Evolutionary conservation across 257 asterid genomes (phyloP).

Genomic region (Rauvolfia tetraphylla): DNA sequence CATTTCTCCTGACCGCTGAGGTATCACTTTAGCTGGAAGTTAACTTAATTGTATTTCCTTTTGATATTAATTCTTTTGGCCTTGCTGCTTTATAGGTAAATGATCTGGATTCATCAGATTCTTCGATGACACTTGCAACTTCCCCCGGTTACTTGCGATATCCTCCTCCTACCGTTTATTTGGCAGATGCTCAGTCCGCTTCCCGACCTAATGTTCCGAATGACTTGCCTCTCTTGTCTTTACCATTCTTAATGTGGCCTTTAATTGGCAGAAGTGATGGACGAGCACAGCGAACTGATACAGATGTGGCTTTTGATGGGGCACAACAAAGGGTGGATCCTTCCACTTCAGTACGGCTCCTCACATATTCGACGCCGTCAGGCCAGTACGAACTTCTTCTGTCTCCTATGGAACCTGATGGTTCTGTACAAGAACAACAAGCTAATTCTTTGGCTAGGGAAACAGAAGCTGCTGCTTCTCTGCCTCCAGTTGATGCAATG

Average conservation of each 20-base stretch:
- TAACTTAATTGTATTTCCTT: background rate
- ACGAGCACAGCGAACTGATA: conserved; percentile 38
- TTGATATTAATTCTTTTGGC: conserved; percentile 8
- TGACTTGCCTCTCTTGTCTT: conserved; percentile 71
- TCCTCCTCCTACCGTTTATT: conserved; percentile 88
- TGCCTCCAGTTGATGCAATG: conserved; percentile 56
- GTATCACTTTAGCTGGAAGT: conserved; percentile 40
- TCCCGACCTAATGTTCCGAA: conserved; percentile 59
- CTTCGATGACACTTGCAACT: conserved; percentile 85
- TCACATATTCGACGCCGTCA: conserved; percentile 87
- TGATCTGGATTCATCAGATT: conserved; percentile 89
- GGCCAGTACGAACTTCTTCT: conserved; percentile 88
- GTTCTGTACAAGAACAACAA: conserved; percentile 49
- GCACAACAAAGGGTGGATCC: conserved; percentile 55
- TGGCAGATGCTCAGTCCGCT: conserved; percentile 70
- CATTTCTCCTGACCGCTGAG: conserved; percentile 97
- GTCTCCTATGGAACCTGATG: conserved; percentile 64
- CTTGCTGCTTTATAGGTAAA: conserved; percentile 38
- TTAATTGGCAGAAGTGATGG: conserved; percentile 55
- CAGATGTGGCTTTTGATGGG: conserved; percentile 36
- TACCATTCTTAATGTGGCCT: conserved; percentile 77
- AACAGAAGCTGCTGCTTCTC: conserved; percentile 39
- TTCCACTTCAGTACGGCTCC: conserved; percentile 74
- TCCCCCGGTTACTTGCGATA: conserved; percentile 81
- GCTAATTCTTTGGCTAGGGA: conserved; percentile 41